A percentile compares a stretch with the other conserved stretches of the same genome.
Conservation (phyloP, 208 protist genomes). For the Crithidia bombi region DNA sequence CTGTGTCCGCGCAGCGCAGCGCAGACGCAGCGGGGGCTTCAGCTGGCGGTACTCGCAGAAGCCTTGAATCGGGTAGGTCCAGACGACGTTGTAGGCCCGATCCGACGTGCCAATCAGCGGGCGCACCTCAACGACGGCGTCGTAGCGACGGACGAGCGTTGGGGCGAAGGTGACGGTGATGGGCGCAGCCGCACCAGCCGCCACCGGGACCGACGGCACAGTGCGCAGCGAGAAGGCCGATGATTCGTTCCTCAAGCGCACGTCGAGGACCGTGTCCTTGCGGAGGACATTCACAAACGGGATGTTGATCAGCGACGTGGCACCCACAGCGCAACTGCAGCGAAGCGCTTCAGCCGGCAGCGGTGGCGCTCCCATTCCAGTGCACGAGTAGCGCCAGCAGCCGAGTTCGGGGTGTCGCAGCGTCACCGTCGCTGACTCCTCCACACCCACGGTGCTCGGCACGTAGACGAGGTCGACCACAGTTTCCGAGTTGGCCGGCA, state of each 20-base stretch:
- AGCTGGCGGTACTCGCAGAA: conserved; percentile 74
- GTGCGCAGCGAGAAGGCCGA: conserved; percentile 44
- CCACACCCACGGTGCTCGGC: conserved; percentile 67
- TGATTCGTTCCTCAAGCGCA: conserved; percentile 39
- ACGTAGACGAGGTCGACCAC: conserved; percentile 78
- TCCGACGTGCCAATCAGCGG: conserved; percentile 25
- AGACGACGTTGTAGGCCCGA: conserved; percentile 53
- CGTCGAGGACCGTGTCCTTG: conserved; percentile 37
- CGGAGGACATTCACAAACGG: conserved; percentile 85
- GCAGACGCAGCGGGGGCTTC: conserved; percentile 51
- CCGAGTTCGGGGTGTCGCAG: conserved; percentile 71
- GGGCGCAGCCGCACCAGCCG: conserved; percentile 45
- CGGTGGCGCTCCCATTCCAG: conserved; percentile 69
- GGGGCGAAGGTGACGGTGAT: conserved; percentile 75
- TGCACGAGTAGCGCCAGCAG: conserved; percentile 83
- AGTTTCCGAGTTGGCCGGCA: conserved; percentile 60
- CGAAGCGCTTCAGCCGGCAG: conserved; percentile 41
- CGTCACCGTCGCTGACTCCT: conserved; percentile 60
- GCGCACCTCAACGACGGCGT: conserved; percentile 61
- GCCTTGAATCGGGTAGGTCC: conserved; percentile 83
- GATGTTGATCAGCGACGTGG: conserved; percentile 43
- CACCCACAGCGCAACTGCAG: conserved; percentile 59
- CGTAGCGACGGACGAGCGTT: conserved; percentile 60
- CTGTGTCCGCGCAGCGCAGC: conserved; percentile 64
- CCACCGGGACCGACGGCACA: conserved; percentile 27